A percentile compares a stretch with the other conserved stretches of the same genome.
Conservation (phyloP, 1,139 yeast genomes). For the Ogataea hybrid region DNA sequence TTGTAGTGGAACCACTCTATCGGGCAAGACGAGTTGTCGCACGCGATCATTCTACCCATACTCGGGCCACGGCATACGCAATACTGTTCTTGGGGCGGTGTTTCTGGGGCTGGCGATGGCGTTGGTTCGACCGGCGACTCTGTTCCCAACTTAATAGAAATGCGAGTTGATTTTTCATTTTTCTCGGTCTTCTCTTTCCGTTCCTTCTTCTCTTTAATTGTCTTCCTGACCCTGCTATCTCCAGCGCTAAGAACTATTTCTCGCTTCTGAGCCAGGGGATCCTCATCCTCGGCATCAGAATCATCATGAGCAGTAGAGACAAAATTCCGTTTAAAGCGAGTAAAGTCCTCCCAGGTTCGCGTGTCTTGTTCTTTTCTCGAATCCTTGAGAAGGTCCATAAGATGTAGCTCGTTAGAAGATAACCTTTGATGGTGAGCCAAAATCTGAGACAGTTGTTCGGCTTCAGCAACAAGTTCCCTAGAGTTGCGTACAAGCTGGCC, state of each 20-base stretch:
- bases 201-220: background rate
- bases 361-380: slow-evolving; percentile 16
- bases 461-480: slow-evolving; percentile 26
- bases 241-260: background rate
- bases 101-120: background rate
- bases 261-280: slow-evolving; percentile 3
- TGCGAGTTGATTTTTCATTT: background rate
- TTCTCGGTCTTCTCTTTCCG: too few relatives aligned
- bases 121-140: background rate
- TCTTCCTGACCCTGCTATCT: background rate
- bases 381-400: slow-evolving; percentile 21
- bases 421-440: slow-evolving; percentile 23
- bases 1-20: slow-evolving; percentile 78
- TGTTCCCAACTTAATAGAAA: slow-evolving; percentile 1
- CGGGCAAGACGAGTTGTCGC: slow-evolving; percentile 70
- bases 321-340: slow-evolving; percentile 22
- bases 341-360: slow-evolving; percentile 24
- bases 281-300: slow-evolving; percentile 5
- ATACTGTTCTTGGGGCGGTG: slow-evolving; percentile 42
- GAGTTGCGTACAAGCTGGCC: slow-evolving; percentile 17
- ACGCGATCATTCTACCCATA: slow-evolving; percentile 77
- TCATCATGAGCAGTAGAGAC: slow-evolving; percentile 4
- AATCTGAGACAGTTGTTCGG: slow-evolving; percentile 20
- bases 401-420: slow-evolving; percentile 25
- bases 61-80: slow-evolving; percentile 71